Percentiles rank a stretch among this genome's conserved stretches.
phyloP scores from a whole-genome alignment of 352 stramenopile genomes.

The Phytopythium cucurbitacearum region DNA sequence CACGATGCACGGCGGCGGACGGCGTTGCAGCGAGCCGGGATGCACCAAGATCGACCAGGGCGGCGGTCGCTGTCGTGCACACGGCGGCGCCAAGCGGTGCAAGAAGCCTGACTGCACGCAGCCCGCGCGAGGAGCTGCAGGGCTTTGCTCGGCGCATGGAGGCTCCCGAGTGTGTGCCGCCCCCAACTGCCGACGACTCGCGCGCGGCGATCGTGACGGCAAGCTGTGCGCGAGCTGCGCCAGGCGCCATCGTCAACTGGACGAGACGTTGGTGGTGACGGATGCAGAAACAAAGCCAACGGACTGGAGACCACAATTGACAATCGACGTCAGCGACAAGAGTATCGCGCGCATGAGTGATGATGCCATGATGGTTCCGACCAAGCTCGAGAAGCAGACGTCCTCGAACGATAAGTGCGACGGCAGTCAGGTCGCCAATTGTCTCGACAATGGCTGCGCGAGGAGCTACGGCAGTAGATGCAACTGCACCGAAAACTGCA shows the following conservation, averaged over 20 bases:
- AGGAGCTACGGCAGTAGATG: conserved; percentile 59
- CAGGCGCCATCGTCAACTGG: conserved; percentile 10
- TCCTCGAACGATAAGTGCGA: conserved; percentile 22
- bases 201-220: conserved; percentile 28
- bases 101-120: conserved; percentile 44
- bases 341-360: neutral
- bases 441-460: conserved; percentile 61
- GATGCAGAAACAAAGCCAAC: too few relatives aligned
- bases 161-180: conserved; percentile 50
- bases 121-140: conserved; percentile 44
- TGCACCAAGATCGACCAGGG: conserved; percentile 84
- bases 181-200: conserved; percentile 59
- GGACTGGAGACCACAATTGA: too few relatives aligned
- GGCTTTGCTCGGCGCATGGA: conserved; percentile 66
- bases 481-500: conserved; percentile 53
- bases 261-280: too few relatives aligned
- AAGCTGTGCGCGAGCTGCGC: conserved; percentile 39
- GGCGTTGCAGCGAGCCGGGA: conserved; percentile 54
- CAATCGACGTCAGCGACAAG: too few relatives aligned
- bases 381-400: neutral
- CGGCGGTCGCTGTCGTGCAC: conserved; percentile 71
- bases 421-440: conserved; percentile 39
- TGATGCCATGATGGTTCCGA: too few relatives aligned
- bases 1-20: conserved; percentile 73
- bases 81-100: conserved; percentile 70